Percentiles rank a stretch among this genome's conserved stretches.
Conservation (phyloP, 2,329 filamentous ascomycete genomes). For the Fusarium subglutinans region DNA sequence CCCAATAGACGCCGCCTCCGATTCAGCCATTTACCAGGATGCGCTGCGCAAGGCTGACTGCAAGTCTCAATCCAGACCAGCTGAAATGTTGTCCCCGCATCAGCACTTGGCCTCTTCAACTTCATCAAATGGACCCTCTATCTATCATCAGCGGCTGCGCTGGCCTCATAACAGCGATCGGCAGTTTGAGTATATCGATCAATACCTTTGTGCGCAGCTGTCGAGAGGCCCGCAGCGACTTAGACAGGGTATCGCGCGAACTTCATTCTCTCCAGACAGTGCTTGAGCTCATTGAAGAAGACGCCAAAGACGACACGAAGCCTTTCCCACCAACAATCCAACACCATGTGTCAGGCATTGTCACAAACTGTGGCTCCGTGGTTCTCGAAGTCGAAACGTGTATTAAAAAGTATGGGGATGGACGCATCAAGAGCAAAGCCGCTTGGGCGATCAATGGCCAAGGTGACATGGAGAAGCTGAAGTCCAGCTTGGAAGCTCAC, state of each 20-base stretch:
- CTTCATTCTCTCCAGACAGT: slow-evolving; percentile 17
- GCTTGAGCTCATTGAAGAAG: slow-evolving; percentile 24
- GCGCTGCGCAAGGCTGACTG: not conserved
- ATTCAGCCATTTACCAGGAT: not conserved
- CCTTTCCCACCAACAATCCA: not conserved
- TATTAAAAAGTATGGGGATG: slow-evolving; percentile 6
- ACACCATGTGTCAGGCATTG: not conserved
- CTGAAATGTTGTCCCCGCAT: not conserved
- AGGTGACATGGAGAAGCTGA: slow-evolving; percentile 14
- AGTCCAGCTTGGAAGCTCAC: slow-evolving; percentile 14
- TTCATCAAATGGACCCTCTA: slow-evolving; percentile 4
- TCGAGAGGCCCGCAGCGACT: slow-evolving; percentile 21
- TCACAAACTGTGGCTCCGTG: slow-evolving; percentile 2
- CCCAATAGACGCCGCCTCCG: not conserved
- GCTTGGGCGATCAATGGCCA: slow-evolving; percentile 4
- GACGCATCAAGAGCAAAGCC: not conserved
- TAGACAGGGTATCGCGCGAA: slow-evolving; percentile 27
- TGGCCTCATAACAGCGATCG: slow-evolving; percentile 6
- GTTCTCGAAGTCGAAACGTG: not conserved
- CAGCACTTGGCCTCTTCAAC: not conserved
- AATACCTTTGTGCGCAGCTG: slow-evolving; percentile 16
- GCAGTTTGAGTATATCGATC: not conserved
- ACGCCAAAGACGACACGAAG: not conserved
- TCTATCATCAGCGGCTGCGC: slow-evolving; percentile 23
- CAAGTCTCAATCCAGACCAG: fast-evolving